Conservation (phyloP, 2,329 filamentous ascomycete genomes). For the Calonectria pseudoreteaudii region DNA sequence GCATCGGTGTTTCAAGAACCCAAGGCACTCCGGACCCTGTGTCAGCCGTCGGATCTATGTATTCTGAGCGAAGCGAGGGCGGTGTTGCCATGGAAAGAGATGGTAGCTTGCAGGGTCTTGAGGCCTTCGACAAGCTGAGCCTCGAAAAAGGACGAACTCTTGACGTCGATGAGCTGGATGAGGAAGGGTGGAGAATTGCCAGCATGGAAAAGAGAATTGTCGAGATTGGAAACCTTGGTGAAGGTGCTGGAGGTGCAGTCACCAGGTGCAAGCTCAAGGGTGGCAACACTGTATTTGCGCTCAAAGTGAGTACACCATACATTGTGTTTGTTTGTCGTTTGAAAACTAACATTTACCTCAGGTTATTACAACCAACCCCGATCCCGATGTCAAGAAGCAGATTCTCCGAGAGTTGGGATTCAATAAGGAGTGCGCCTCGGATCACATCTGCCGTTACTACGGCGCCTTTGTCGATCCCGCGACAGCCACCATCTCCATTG, state of each 20-base stretch:
- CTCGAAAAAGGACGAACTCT: constrained; percentile 84
- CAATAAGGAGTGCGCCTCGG: constrained; percentile 96
- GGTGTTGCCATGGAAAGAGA: constrained; percentile 85
- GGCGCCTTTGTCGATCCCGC: constrained; percentile 96
- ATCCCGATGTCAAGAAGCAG: constrained; percentile 98
- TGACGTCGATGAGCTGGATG: constrained; percentile 94
- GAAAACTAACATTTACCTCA: constrained; percentile 51
- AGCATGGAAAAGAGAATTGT: constrained; percentile 89
- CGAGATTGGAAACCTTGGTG: constrained; percentile 89
- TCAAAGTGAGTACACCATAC: constrained; percentile 77
- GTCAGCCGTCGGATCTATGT: constrained; percentile 87
- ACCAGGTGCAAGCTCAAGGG: constrained; percentile 90
- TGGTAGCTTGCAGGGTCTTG: constrained; percentile 80
- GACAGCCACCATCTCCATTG: constrained; percentile 97
- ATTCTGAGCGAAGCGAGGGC: constrained; percentile 83
- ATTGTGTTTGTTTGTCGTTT: neutral
- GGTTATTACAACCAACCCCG: constrained; percentile 98
- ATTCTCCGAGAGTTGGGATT: constrained; percentile 96
- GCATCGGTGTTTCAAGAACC: constrained; percentile 73
- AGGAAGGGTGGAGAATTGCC: constrained; percentile 94
- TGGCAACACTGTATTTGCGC: constrained; percentile 92
- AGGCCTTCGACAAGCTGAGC: constrained; percentile 83
- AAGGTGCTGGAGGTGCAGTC: constrained; percentile 95
- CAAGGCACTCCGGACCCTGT: constrained; percentile 84
- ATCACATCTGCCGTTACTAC: constrained; percentile 97